Evolutionary conservation across 768 basidiomycete species (phyloP), one percentile per base, ranked within the genome.

Genomic region (Tulasnella sp.): DNA sequence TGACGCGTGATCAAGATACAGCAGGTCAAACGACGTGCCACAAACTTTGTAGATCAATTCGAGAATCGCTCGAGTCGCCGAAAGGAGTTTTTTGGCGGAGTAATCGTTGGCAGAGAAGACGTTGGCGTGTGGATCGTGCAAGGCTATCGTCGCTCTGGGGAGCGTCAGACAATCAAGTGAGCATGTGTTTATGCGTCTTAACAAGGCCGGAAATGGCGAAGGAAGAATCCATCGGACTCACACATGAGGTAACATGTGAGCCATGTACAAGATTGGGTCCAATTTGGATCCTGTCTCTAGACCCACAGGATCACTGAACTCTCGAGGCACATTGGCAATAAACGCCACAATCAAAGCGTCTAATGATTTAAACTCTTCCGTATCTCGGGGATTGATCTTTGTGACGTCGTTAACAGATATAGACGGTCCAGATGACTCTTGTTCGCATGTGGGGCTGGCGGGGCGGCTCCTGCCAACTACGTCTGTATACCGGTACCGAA

Each of bases 351-450:
- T 73, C 30, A 79, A 72, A 30, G 76, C 72, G 65, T 87, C 84
- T 23, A 87, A 71, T 62, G 83, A 80, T 43, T 77, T 71, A 69
- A 86, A 88, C 2, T 81, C 82, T 7, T 75, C 75, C 29, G 84
- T 78, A 7, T 79, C 77, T 63, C 84, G 73, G 19, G 80, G 76
- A 62, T 86, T 83, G 43, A 54, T 70, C 9, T 11, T 34, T 23
- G 23, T 44, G 15, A 19, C 32, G 19, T 32, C 52, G 4, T 32
- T 44, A 15, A 21, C 29, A 38, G 34, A 38, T 38, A 5, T 38
- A 15, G 7, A 7, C 7, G 34, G 34, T 15, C 34, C 34, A 38
- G 15, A 15, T 38, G 7, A 15, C 15, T 15, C 34, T 15, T 38
- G 34, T 38, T 15, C 34, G n/a, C n/a, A n/a, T n/a, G n/a, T n/a